Percentiles rank a stretch among this genome's conserved stretches.
phyloP scores from a whole-genome alignment of 768 basidiomycete genomes.

The Trametes cubensis region DNA sequence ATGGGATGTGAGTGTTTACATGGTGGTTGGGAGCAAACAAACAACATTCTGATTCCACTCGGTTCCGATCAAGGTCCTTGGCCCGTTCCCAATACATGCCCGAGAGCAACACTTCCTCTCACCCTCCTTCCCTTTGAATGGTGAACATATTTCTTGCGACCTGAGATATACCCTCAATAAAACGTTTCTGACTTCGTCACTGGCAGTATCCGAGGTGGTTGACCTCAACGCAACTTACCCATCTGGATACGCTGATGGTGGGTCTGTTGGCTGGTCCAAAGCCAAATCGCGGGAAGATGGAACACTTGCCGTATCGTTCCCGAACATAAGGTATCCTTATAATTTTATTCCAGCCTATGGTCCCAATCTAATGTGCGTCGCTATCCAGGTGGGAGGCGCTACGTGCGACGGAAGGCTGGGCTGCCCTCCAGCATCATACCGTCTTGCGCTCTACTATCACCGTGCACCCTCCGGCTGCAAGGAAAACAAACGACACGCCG shows the following conservation, averaged over 20 bases:
- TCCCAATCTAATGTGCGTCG: not conserved
- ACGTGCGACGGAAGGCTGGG: conserved; percentile 83
- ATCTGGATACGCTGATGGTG: conserved; percentile 70
- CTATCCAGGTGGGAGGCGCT: conserved; percentile 68
- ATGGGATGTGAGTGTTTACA: conserved; percentile 23
- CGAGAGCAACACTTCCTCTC: conserved; percentile 84
- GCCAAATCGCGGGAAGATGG: conserved; percentile 46
- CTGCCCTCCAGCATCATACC: conserved; percentile 78
- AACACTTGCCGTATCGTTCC: conserved; percentile 63
- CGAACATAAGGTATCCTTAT: conserved; percentile 53
- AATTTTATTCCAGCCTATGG: no score
- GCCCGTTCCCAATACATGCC: conserved; percentile 83
- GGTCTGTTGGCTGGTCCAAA: conserved; percentile 60
- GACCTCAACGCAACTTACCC: conserved; percentile 56
- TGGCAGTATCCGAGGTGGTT: conserved; percentile 56
- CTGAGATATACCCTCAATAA: no score
- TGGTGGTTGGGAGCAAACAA: not conserved
- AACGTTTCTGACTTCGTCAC: no score
- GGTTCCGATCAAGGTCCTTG: conserved; percentile 57
- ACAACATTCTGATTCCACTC: not conserved
- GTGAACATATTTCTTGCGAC: no score
- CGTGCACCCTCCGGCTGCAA: conserved; percentile 48
- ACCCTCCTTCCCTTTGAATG: conserved; percentile 70
- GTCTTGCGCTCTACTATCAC: conserved; percentile 68
- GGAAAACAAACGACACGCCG: not conserved